These are phyloP conservation scores for Dioszegia crocea DNA, from an alignment of 768 basidiomycete genomes.

Conservation along the genomic window DNA sequence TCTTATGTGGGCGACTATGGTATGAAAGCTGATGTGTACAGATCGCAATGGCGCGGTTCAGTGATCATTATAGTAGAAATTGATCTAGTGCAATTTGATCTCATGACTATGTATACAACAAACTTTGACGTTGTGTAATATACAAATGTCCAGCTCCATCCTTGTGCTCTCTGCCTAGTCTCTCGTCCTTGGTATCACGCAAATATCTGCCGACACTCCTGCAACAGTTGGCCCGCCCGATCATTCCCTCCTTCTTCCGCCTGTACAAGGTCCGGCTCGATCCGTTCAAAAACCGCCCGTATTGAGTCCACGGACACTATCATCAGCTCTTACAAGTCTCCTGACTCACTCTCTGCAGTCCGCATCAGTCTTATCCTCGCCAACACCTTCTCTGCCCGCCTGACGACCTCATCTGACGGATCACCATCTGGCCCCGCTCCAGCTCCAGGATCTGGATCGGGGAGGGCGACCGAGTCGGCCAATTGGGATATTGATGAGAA, in stretches of 20 bases:
- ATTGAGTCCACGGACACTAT: not conserved
- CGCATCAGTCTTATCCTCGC: slow-evolving; percentile 27
- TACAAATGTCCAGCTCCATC: not conserved
- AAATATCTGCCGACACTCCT: not conserved
- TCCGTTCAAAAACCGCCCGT: not conserved
- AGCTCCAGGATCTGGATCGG: not conserved
- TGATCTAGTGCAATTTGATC: not conserved
- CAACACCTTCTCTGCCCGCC: not conserved
- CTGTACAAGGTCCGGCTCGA: not conserved
- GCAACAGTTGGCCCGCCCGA: not conserved
- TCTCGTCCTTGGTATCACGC: not conserved
- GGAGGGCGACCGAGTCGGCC: slow-evolving; percentile 35
- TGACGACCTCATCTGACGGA: not conserved
- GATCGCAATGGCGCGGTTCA: slow-evolving; percentile 39
- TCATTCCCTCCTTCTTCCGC: not conserved
- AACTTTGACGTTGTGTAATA: not conserved
- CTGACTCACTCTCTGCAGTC: slow-evolving; percentile 23
- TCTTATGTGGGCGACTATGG: not conserved
- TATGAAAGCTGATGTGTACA: slow-evolving; percentile 3
- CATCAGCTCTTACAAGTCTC: not conserved
- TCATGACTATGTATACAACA: not conserved
- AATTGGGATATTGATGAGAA: slow-evolving; percentile 46
- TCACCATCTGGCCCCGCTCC: not conserved
- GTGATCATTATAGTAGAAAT: slow-evolving; percentile 25
- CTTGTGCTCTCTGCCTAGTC: not conserved